Percentiles rank a stretch among this genome's conserved stretches.
Evolutionary conservation across 225 moss, liverwort and hornwort species (phyloP).

Genomic region (Pleurozium schreberi): DNA sequence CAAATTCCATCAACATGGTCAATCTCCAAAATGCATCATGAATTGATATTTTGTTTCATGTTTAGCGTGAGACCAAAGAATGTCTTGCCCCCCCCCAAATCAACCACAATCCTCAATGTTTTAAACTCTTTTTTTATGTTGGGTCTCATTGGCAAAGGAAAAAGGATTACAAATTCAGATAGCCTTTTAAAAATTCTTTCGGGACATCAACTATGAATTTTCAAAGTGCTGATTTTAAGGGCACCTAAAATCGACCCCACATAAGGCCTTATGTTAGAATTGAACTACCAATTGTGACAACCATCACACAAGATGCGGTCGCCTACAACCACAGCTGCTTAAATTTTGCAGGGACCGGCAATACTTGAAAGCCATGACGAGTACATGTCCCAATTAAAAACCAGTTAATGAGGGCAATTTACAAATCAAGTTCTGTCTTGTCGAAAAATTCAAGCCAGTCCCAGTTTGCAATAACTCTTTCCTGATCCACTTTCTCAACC

Average conservation of each 20-base stretch:
- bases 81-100: too few relatives aligned
- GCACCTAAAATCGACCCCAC: not conserved
- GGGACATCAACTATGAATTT: not conserved
- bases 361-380: not conserved
- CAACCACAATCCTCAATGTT: too few relatives aligned
- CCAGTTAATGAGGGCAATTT: not conserved
- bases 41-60: too few relatives aligned
- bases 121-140: too few relatives aligned
- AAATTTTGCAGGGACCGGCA: not conserved
- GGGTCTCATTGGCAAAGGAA: not conserved
- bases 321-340: not conserved
- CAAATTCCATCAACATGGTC: too few relatives aligned
- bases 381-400: constrained; percentile 2
- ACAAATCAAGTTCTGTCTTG: not conserved
- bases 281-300: not conserved
- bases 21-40: too few relatives aligned
- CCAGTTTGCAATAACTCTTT: constrained; percentile 40
- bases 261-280: not conserved
- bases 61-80: too few relatives aligned
- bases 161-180: not conserved
- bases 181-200: too few relatives aligned
- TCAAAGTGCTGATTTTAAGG: not conserved
- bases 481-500: not conserved
- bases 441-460: constrained; percentile 63
- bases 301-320: not conserved